phyloP scores from a whole-genome alignment of 495 filamentous ascomycete species.

The Penicillium egyptiacum region DNA sequence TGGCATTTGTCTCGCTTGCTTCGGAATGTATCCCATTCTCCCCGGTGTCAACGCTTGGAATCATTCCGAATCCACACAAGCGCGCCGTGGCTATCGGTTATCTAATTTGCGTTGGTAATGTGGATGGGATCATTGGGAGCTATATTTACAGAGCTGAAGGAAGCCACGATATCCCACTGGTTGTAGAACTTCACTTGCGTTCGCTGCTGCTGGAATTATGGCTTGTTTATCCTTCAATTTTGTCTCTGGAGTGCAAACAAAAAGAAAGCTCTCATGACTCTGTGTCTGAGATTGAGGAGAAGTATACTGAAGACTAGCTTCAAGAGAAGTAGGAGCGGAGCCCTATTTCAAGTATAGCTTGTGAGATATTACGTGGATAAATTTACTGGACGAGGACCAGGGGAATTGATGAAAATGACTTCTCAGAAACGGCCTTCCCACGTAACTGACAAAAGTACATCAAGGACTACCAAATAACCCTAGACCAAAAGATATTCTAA shows the following conservation, averaged over 20 bases:
- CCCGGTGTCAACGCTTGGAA: slow-evolving; percentile 32
- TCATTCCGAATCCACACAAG: slow-evolving; percentile 15
- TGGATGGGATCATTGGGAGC: slow-evolving; percentile 24
- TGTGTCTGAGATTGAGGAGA: slow-evolving; percentile 27
- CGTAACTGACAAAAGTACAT: not conserved
- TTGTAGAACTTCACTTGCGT: slow-evolving; percentile 25
- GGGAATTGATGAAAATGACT: too few species aligned
- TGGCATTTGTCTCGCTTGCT: slow-evolving; percentile 19
- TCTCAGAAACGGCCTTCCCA: too few species aligned
- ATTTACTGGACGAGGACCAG: too few species aligned
- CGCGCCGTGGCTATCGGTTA: slow-evolving; percentile 28
- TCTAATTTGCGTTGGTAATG: slow-evolving; percentile 25
- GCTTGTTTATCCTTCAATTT: slow-evolving; percentile 25
- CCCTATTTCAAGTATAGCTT: slow-evolving; percentile 34
- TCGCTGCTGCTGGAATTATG: slow-evolving; percentile 26
- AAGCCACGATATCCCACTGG: slow-evolving; percentile 23
- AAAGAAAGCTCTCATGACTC: slow-evolving; percentile 19
- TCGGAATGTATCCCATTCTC: slow-evolving; percentile 32
- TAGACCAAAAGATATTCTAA: not conserved
- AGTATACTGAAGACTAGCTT: slow-evolving; percentile 30
- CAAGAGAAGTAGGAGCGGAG: slow-evolving; percentile 36
- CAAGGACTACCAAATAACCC: not conserved
- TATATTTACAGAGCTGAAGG: slow-evolving; percentile 21
- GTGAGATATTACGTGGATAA: not conserved
- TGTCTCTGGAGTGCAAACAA: slow-evolving; percentile 29